Evolutionary conservation across 2,329 filamentous ascomycete genomes (phyloP).

Genomic region (Thelonectria discophora): DNA sequence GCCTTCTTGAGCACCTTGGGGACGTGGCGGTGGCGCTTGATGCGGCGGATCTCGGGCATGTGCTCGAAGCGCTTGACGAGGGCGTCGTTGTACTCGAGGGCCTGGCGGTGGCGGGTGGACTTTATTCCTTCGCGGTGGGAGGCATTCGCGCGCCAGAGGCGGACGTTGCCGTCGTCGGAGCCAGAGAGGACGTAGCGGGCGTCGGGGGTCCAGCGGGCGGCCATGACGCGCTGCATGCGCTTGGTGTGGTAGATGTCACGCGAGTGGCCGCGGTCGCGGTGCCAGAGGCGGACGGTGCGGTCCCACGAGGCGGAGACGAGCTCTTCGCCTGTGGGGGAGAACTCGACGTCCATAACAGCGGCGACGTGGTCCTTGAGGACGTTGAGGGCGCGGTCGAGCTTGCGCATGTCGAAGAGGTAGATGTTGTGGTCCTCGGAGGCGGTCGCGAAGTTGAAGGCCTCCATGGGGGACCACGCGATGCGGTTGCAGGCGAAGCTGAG

Average conservation of each 20-base stretch:
- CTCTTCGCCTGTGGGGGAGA: slow-evolving; percentile 92
- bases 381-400: slow-evolving; percentile 86
- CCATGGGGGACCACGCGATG: slow-evolving; percentile 94
- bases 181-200: slow-evolving; percentile 89
- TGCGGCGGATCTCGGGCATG: slow-evolving; percentile 95
- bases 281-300: slow-evolving; percentile 88
- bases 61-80: slow-evolving; percentile 86
- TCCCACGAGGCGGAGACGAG: slow-evolving; percentile 88
- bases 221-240: slow-evolving; percentile 95
- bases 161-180: slow-evolving; percentile 88
- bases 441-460: slow-evolving; percentile 92
- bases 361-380: slow-evolving; percentile 88
- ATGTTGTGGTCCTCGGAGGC: slow-evolving; percentile 95
- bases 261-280: slow-evolving; percentile 80
- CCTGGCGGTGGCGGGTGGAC: slow-evolving; percentile 82
- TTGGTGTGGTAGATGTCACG: slow-evolving; percentile 97
- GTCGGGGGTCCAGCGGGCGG: slow-evolving; percentile 85
- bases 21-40: slow-evolving; percentile 88
- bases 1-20: slow-evolving; percentile 97
- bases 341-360: slow-evolving; percentile 97
- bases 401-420: slow-evolving; percentile 90
- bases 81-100: slow-evolving; percentile 90
- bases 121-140: slow-evolving; percentile 86
- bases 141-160: slow-evolving; percentile 89
- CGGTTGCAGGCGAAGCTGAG: slow-evolving; percentile 85